Conservation (phyloP, 768 basidiomycete genomes). For the Psilocybe azurescens region DNA sequence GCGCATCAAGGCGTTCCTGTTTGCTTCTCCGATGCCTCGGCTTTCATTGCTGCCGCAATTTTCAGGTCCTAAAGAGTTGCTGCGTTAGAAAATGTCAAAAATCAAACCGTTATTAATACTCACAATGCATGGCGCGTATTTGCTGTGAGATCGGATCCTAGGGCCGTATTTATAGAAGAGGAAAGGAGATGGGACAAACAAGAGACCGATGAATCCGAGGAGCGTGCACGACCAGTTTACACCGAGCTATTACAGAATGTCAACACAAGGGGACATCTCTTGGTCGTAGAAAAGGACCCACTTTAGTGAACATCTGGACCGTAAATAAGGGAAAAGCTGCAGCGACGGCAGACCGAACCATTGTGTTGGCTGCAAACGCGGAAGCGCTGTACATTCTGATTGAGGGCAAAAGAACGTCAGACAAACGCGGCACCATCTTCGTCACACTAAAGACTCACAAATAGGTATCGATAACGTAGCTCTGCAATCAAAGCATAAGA, state of each 20-base stretch:
- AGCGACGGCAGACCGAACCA: slow-evolving; percentile 60
- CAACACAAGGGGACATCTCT: background rate
- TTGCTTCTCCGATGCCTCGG: slow-evolving; percentile 19
- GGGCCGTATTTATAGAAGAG: slow-evolving; percentile 74
- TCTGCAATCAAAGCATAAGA: slow-evolving; percentile 34
- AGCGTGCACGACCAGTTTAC: slow-evolving; percentile 60
- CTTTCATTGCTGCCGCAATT: slow-evolving; percentile 43
- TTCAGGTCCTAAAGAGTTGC: slow-evolving; percentile 39
- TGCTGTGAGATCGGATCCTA: slow-evolving; percentile 56
- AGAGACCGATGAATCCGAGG: slow-evolving; percentile 57
- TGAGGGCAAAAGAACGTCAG: background rate
- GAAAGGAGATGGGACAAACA: slow-evolving; percentile 70
- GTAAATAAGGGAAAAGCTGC: slow-evolving; percentile 73
- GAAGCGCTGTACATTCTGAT: slow-evolving; percentile 58
- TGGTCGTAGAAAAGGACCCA: slow-evolving; percentile 27
- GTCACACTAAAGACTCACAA: slow-evolving; percentile 33
- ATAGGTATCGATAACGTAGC: slow-evolving; percentile 66
- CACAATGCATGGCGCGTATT: slow-evolving; percentile 59
- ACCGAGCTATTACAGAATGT: slow-evolving; percentile 38
- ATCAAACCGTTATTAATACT: slow-evolving; percentile 14
- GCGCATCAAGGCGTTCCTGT: background rate
- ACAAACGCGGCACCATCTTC: too few relatives aligned
- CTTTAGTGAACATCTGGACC: slow-evolving; percentile 62
- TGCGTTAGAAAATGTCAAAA: background rate
- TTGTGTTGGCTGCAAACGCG: slow-evolving; percentile 66